Base-by-base conservation (phyloP, 441 rosid species). In the Gossypium davidsonii region DNA sequence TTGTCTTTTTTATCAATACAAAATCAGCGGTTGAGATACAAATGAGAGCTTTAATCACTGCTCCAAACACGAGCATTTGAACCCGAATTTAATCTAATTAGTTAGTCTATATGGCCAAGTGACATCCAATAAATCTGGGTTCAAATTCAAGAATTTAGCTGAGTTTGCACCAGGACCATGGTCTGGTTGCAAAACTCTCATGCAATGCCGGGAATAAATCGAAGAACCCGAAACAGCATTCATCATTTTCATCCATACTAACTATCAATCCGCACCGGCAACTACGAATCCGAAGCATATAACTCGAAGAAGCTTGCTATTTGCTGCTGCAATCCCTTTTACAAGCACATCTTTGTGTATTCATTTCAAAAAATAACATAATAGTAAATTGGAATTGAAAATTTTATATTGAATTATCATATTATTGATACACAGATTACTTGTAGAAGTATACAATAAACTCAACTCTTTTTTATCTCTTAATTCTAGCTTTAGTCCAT, bases 341-440 rank as follows among this genome's bases (percentile, higher is more conserved):
- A 15, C 2, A 17, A 28, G 48, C 49, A 34, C 21, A 9, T 37
- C 48, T 15, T 62, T 34, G 12, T 8, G 6, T 34, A 34, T 34
- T 34, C 42, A 34, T 34, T 9, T 62, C 49, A 15, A 34, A 17
- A 18, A 37, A 8, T 4, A 8, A 9, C 10, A 37, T 52, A 21
- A 71, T 14, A 10, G 7, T 3, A 42, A 14, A 62, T 28, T 18
- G 46, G 25, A 55, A 53, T 58, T 21, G 26, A 55, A 39, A 25
- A 56, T 10, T 55, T 55, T 70, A 44, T 39, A 73, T 26, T 73
- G 48, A 56, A 73, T 60, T 55, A 46, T 58, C 12, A 66, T 14
- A 63, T 78, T 71, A 67, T 74, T 74, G 34, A 67, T 74, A 74
- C 70, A 74, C 64, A 25, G 21, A 39, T 26, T 70, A 63, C 69